Evolutionary conservation across 2,329 filamentous ascomycete species (phyloP), one percentile per base, ranked within the genome.

Genomic region (Microcyclospora pomicola): DNA sequence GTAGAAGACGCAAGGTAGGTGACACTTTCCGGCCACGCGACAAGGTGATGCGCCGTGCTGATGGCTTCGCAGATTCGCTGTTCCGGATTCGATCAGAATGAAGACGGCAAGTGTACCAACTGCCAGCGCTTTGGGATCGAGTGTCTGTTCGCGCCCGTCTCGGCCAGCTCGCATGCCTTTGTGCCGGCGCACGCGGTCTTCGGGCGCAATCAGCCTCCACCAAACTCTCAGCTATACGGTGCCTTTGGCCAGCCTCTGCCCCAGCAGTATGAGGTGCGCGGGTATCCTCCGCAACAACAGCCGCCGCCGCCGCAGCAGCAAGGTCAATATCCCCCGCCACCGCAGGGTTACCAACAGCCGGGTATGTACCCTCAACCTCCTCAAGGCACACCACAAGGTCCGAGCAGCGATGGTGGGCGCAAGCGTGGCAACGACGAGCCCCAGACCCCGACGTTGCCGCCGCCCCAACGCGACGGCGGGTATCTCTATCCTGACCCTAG

Each of bases 111-210:
- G 42, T 84, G 79, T 65, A 73, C 69, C 52, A 83, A 83, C 57
- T 84, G 79, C 55, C 68, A 77, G 46, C 69, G 79, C 34, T 84
- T 83, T 62, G 78, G 79, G 47, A 79, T 83, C 59, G 77, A 82
- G 55, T 84, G 80, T 61, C 75, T 84, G 59, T 84, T 84, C 59
- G 82, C 78, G 1, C 79, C 80, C 2, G 79, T 84, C 15, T 82
- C 77, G 3, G 79, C 77, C 9, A 78, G 82, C 60, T 75, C 77
- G 7, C 78, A 82, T 57, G 79, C 80, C 9, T 83, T 83, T 52
- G 79, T 83, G 27, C 79, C 79, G 6, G 78, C 77, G 9, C 76
- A 82, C 54, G 76, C 78, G 6, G 74, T 77, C 41, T 81, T 62
- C 59, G 63, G 65, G 33, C 64, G 65, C 15, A 53, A 56, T 41